Conservation (phyloP, 768 basidiomycete genomes). For the Lyophyllum semitale region DNA sequence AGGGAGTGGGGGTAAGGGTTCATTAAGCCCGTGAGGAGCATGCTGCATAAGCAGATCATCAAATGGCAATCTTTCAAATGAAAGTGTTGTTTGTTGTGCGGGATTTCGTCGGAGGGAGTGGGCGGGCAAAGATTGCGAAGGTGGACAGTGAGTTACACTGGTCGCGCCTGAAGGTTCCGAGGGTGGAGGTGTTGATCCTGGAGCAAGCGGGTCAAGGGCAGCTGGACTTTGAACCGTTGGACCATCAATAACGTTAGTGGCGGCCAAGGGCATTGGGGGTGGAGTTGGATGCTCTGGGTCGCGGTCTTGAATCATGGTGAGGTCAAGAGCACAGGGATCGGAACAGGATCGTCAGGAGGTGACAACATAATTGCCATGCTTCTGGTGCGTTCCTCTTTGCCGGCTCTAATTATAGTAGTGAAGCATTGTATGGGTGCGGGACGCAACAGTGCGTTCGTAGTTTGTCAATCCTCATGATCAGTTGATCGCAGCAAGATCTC, state of each 20-base stretch:
- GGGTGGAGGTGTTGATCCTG: not conserved
- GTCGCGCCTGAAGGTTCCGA: not conserved
- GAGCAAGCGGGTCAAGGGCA: not conserved
- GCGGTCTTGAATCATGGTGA: constrained; percentile 12
- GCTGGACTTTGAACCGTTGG: not conserved
- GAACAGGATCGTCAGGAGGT: not conserved
- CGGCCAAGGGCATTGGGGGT: not conserved
- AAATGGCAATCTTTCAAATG: not conserved
- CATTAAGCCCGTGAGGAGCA: not conserved
- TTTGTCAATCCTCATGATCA: not conserved
- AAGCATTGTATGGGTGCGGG: not conserved
- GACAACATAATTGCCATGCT: constrained; percentile 2
- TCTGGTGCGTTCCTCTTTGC: constrained; percentile 5
- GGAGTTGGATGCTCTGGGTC: constrained; percentile 3
- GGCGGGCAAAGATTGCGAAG: not conserved
- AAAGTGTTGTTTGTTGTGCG: constrained; percentile 2
- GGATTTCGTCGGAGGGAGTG: constrained; percentile 6
- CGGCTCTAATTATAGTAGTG: not conserved
- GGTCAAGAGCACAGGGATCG: not conserved
- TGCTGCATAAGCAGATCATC: constrained; percentile 2
- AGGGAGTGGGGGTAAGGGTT: constrained; percentile 18
- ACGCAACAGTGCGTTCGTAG: not conserved
- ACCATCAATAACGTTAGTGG: not conserved
- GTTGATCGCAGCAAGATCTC: not conserved
- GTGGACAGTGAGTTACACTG: not conserved